phyloP scores from a whole-genome alignment of 768 basidiomycete genomes.

The Russula earlei region DNA sequence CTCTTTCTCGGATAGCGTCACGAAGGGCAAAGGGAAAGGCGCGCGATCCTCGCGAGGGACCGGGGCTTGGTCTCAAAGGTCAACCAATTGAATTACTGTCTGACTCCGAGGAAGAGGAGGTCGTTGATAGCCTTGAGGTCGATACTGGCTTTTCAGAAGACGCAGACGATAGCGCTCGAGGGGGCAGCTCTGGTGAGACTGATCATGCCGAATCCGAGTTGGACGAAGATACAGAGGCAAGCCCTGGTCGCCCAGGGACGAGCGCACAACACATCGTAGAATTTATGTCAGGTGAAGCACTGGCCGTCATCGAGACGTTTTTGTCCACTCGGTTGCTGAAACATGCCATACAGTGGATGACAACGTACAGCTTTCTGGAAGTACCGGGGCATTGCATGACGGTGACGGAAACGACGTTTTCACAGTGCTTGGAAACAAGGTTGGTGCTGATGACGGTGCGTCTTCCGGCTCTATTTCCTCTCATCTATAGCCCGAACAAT shows the following conservation, averaged over 20 bases:
- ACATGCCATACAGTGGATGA: slow-evolving; percentile 13
- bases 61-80: slow-evolving; percentile 36
- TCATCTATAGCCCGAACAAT: background rate
- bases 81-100: slow-evolving; percentile 40
- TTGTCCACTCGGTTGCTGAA: slow-evolving; percentile 21
- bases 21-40: slow-evolving; percentile 45
- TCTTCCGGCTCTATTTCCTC: background rate
- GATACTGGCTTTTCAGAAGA: slow-evolving; percentile 32
- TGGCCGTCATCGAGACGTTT: slow-evolving; percentile 25
- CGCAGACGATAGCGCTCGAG: slow-evolving; percentile 37
- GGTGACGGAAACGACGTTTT: slow-evolving; percentile 22
- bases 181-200: slow-evolving; percentile 17
- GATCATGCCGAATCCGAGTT: slow-evolving; percentile 21
- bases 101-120: slow-evolving; percentile 30
- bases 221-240: slow-evolving; percentile 19
- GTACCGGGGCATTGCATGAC: background rate
- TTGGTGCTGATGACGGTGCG: slow-evolving; percentile 32
- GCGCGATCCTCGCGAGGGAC: slow-evolving; percentile 52
- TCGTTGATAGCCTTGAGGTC: slow-evolving; percentile 24
- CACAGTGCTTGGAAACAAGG: slow-evolving; percentile 29
- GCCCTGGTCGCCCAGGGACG: slow-evolving; percentile 16
- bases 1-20: slow-evolving; percentile 44
- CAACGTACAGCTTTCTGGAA: background rate
- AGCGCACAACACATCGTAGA: background rate
- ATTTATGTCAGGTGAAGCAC: slow-evolving; percentile 19